phyloP scores from a whole-genome alignment of 2,329 filamentous ascomycete genomes.

The Hypoxylon sp. region DNA sequence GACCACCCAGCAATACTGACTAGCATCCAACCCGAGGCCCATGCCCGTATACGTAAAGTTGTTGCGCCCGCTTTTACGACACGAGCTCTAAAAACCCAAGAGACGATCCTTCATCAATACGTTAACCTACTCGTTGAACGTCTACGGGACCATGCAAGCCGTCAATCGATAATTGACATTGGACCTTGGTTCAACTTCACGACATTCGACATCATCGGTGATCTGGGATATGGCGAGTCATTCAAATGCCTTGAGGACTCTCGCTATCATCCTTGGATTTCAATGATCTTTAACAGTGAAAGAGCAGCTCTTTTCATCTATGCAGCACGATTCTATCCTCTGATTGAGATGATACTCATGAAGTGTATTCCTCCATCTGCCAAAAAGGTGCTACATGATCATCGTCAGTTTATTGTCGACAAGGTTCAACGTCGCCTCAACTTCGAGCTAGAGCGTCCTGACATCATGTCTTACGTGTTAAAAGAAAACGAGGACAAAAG shows the following conservation, averaged over 20 bases:
- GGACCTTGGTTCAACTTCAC: constrained; percentile 51
- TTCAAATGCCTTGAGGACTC: constrained; percentile 53
- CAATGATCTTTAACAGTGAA: constrained; percentile 48
- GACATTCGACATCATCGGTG: constrained; percentile 58
- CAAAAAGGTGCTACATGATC: constrained; percentile 42
- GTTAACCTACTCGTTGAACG: constrained; percentile 49
- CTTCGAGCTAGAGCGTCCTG: constrained; percentile 48
- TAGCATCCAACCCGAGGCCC: constrained; percentile 49
- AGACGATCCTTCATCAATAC: constrained; percentile 50
- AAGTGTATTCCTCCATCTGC: constrained; percentile 42
- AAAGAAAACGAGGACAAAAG: constrained; percentile 27
- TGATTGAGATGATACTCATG: constrained; percentile 39
- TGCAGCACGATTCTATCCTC: constrained; percentile 46
- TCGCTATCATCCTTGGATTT: constrained; percentile 51
- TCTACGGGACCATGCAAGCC: constrained; percentile 31
- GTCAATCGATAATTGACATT: constrained; percentile 36
- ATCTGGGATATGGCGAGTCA: constrained; percentile 54
- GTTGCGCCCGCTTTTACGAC: constrained; percentile 49
- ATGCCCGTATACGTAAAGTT: constrained; percentile 46
- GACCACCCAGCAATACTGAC: constrained; percentile 46
- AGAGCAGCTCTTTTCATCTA: constrained; percentile 46
- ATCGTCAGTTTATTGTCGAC: constrained; percentile 49
- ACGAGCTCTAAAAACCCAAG: constrained; percentile 51
- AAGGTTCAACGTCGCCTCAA: constrained; percentile 51
- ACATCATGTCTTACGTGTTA: constrained; percentile 53